Evolutionary conservation across 2,329 filamentous ascomycete species (phyloP), one percentile per base, ranked within the genome.

Genomic region (Penicillium brevicompactum): DNA sequence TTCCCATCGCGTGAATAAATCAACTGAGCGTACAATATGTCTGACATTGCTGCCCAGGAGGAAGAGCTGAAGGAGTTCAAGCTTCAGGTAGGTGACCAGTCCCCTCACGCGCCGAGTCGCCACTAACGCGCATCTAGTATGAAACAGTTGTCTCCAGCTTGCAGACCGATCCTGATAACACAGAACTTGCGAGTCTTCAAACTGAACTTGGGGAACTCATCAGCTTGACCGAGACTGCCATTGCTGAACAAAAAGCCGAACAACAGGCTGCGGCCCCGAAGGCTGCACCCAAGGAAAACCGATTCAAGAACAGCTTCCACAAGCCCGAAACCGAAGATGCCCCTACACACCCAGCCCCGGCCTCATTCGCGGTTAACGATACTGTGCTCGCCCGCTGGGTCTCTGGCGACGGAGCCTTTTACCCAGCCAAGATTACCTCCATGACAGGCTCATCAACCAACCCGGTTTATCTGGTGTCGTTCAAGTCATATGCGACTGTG

Each of bases 391-490:
- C 93, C 45, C 92, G 93, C 75, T 99, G 92, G 91, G 79, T 89
- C 45, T 89, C 91, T 9, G 92, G 91, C 51, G 94, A 99, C 75
- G 91, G 90, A 69, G 84, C 84, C 22, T 97, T 92, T 77, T 97
- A 97, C 77, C 88, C 91, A 44, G 94, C 92, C 41, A 88, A 91
- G 67, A 96, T 99, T 74, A 93, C 91, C 49, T 92, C 90, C 49
- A 92, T 97, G 66, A 97, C 93, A 21, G 94, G 94, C 55, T 96
- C 92, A 8, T 87, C 88, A n/a, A 89, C 87, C 42, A 90, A 91
- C 49, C 93, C 92, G 34, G 90, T 97, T 60, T 99, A 97, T 73
- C 89, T 91, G 46, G 92, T 99, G 74, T 94, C 90, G 65, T 99
- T 97, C 81, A 93, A 95, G 77, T 90, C 86, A 67, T 97, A 97